phyloP scores from a whole-genome alignment of 176 grass and related monocot genomes.

The Phoenix roebelenii region DNA sequence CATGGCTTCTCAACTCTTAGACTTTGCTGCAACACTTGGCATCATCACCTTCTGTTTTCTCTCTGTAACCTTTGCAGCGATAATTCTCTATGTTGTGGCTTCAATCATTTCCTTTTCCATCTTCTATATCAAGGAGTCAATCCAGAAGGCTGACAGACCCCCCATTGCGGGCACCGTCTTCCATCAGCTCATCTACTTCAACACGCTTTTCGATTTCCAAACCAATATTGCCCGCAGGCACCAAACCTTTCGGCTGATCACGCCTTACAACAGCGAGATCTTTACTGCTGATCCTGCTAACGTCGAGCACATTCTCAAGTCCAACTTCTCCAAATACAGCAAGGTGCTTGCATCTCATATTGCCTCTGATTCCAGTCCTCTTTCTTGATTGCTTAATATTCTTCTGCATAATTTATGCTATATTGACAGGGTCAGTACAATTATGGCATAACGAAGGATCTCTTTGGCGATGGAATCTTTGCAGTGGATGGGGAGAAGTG shows the following conservation, averaged over 20 bases:
- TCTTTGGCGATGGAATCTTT: constrained; percentile 66
- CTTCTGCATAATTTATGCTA: neutral
- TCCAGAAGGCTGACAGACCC: constrained; percentile 1
- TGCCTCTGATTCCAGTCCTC: neutral
- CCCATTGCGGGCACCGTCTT: constrained; percentile 31
- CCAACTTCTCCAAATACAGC: constrained; percentile 53
- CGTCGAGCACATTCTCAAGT: constrained; percentile 43
- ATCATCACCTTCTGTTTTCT: too few relatives aligned
- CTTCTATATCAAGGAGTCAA: constrained; percentile 18
- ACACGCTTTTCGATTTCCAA: constrained; percentile 33
- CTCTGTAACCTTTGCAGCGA: neutral
- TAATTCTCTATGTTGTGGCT: constrained; percentile 25
- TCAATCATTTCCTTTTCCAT: constrained; percentile 22
- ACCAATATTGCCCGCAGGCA: constrained; percentile 15
- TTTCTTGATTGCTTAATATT: neutral
- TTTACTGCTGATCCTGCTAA: constrained; percentile 26
- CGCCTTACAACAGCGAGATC: constrained; percentile 24
- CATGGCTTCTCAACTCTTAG: too few relatives aligned
- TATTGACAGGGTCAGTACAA: neutral
- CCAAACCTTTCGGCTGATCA: constrained; percentile 31
- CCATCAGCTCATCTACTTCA: constrained; percentile 27
- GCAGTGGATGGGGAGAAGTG: constrained; percentile 52
- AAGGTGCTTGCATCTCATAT: constrained; percentile 25
- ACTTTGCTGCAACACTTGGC: too few relatives aligned
- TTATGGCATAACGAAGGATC: constrained; percentile 29